Percentiles rank a stretch among this genome's conserved stretches.
Evolutionary conservation across 1,284 basidiomycete species (phyloP).

Genomic region (Fomitopsis schrenkii): DNA sequence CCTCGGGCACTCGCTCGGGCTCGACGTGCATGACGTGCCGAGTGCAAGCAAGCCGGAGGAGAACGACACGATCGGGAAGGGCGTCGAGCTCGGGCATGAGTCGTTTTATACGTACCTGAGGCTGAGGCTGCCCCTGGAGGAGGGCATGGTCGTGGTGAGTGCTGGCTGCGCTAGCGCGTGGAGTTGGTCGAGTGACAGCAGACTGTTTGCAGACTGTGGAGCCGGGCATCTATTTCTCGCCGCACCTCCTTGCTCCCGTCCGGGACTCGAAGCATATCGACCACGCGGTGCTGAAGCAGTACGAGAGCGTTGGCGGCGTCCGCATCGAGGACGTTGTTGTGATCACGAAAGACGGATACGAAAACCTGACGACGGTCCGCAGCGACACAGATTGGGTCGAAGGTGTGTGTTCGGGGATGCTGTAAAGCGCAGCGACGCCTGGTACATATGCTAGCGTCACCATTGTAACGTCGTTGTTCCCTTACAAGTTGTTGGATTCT

Average conservation of each 20-base stretch:
- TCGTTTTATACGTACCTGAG: slow-evolving; percentile 78
- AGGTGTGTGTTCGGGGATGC: slow-evolving; percentile 63
- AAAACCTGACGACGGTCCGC: slow-evolving; percentile 78
- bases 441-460: too few relatives aligned
- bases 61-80: slow-evolving; percentile 45
- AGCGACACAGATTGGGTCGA: slow-evolving; percentile 82
- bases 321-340: slow-evolving; percentile 87
- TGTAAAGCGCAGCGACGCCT: slow-evolving; percentile 21
- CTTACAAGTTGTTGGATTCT: too few relatives aligned
- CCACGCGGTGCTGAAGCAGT: slow-evolving; percentile 64
- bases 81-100: slow-evolving; percentile 44
- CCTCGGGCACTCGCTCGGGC: slow-evolving; percentile 81
- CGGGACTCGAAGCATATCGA: slow-evolving; percentile 70
- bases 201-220: slow-evolving; percentile 49
- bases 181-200: background rate
- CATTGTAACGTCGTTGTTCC: too few relatives aligned
- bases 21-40: slow-evolving; percentile 88
- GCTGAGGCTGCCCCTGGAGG: slow-evolving; percentile 64
- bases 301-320: slow-evolving; percentile 81
- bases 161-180: background rate
- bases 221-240: slow-evolving; percentile 86
- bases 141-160: slow-evolving; percentile 82
- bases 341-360: slow-evolving; percentile 60
- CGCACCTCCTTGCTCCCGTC: slow-evolving; percentile 69
- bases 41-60: slow-evolving; percentile 61